Evolutionary conservation across 306 rosid species (phyloP).

Genomic region (Vigna unguiculata): DNA sequence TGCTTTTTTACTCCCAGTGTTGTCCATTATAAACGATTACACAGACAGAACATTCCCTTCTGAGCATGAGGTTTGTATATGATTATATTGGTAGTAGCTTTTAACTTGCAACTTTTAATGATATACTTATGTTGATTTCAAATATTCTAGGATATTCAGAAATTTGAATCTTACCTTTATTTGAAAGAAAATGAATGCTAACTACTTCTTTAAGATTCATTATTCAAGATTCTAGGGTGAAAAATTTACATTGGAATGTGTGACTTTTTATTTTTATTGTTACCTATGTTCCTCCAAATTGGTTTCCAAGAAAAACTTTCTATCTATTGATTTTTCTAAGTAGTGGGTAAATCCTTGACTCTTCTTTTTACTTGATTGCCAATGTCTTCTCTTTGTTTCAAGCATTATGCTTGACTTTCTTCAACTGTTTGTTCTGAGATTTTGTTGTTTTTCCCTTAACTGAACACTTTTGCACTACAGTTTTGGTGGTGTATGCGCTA

Average conservation of each 20-base stretch:
- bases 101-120: background rate
- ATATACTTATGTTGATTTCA: slow-evolving; percentile 12
- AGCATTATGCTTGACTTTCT: background rate
- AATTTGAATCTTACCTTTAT: background rate
- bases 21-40: slow-evolving; percentile 74
- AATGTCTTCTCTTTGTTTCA: slow-evolving; percentile 18
- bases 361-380: background rate
- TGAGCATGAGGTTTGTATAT: slow-evolving; percentile 67
- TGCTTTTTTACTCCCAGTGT: slow-evolving; percentile 70
- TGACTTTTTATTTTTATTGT: background rate
- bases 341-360: too few species aligned
- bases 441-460: slow-evolving; percentile 11
- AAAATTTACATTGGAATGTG: background rate
- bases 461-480: background rate
- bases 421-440: background rate
- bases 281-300: background rate
- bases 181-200: background rate
- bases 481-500: background rate
- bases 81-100: background rate
- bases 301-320: background rate
- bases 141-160: background rate
- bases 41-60: slow-evolving; percentile 54
- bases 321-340: background rate
- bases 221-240: background rate
- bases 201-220: background rate